Percentiles rank a stretch among this genome's conserved stretches.
Conservation (phyloP, 306 rosid species). For the Adenanthera pavonina region DNA sequence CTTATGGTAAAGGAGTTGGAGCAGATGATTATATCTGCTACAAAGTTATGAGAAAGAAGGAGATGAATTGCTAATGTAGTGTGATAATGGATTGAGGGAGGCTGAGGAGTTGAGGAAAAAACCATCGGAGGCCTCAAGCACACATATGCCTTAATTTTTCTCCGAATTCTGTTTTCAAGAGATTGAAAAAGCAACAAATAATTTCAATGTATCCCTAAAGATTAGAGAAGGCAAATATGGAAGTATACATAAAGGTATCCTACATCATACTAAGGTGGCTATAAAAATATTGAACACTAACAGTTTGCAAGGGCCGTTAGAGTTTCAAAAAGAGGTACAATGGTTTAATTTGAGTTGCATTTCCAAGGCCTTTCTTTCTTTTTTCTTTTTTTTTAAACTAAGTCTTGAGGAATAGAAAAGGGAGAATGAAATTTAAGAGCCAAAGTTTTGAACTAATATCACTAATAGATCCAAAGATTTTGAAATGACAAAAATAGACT, state of each 20-base stretch:
- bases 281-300: constrained; percentile 61
- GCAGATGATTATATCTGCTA: constrained; percentile 54
- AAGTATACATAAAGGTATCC: constrained; percentile 64
- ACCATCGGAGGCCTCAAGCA: constrained; percentile 58
- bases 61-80: constrained; percentile 61
- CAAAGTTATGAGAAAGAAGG: constrained; percentile 56
- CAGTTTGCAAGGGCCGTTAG: constrained; percentile 71
- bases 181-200: no score
- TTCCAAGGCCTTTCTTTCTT: no score
- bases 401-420: no score
- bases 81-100: constrained; percentile 64
- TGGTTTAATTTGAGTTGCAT: constrained; percentile 23
- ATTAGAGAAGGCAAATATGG: constrained; percentile 98
- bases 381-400: background rate
- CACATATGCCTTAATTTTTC: constrained; percentile 53
- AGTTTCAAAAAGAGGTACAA: constrained; percentile 83
- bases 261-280: constrained; percentile 82
- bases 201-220: constrained; percentile 60
- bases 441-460: no score
- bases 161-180: constrained; percentile 74
- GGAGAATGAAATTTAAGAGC: no score
- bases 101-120: constrained; percentile 69
- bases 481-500: no score
- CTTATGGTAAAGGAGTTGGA: constrained; percentile 53
- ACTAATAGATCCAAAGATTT: no score